Conservation (phyloP, 2,329 filamentous ascomycete genomes). For the Colletotrichum zoysiae region DNA sequence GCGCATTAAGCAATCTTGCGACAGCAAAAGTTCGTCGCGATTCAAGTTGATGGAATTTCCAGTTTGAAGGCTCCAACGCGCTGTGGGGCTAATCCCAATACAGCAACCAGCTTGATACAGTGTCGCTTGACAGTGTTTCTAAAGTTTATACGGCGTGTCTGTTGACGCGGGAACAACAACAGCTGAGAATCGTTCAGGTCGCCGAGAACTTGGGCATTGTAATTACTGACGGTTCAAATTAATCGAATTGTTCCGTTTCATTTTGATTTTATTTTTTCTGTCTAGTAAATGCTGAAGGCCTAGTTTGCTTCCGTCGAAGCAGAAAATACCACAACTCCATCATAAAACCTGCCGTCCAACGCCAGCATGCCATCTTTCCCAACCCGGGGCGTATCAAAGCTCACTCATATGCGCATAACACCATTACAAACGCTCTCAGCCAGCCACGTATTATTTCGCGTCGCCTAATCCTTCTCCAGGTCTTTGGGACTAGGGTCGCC, state of each 20-base stretch:
- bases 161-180: constrained; percentile 17
- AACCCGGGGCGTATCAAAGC: constrained; percentile 15
- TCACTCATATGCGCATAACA: constrained; percentile 33
- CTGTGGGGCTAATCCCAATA: constrained; percentile 50
- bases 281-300: constrained; percentile 13
- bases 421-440: not conserved
- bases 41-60: constrained; percentile 42
- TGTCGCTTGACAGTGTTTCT: not conserved
- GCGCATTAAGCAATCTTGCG: constrained; percentile 28
- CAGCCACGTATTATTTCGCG: not conserved
- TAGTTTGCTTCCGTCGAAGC: not conserved
- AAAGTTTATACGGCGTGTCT: constrained; percentile 8
- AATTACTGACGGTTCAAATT: not conserved
- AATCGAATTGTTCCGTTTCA: constrained; percentile 27
- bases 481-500: constrained; percentile 97
- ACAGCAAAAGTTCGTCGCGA: constrained; percentile 35
- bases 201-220: not conserved
- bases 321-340: constrained; percentile 30
- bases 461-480: constrained; percentile 79
- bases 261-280: not conserved
- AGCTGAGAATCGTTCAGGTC: not conserved
- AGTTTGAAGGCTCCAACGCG: constrained; percentile 35
- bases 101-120: constrained; percentile 51
- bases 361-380: constrained; percentile 45
- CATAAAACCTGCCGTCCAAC: constrained; percentile 44